Base-by-base conservation (phyloP, 2,329 filamentous ascomycete species). In the Fusarium foetens region DNA sequence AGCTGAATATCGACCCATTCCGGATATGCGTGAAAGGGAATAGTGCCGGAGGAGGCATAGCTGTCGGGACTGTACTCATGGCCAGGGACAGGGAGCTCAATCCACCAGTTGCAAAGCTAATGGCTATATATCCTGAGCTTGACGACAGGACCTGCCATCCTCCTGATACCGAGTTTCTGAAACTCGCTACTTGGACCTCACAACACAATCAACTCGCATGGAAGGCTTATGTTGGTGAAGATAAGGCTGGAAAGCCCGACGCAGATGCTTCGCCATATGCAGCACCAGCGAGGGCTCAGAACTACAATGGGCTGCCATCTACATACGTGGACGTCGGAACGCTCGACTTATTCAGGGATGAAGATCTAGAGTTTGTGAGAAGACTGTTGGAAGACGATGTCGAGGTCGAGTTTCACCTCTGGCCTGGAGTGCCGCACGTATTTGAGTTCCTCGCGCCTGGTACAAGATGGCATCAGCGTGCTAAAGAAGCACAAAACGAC, bases 361-460 rank as follows among this genome's bases (percentile, higher is more conserved):
- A 76, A 46, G 33, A 46, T 8, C 16, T 76, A 12, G 68, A 66
- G 13, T 74, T 71, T 62, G 75, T 66, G 3, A 70, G 33, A n/a
- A 63, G 75, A 9, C 33, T 76, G 17, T 45, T 76, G 36, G 58
- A 41, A 23, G 73, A 71, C 19, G 39, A 76, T 7, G 66, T 75
- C 2, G 68, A 75, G n/a, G 66, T 75, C 8, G 75, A 76, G 57
- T 65, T 76, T 43, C 75, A 76, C 23, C 35, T 76, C 9, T 74
- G 64, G 62, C 75, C 75, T 6, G 69, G 73, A 7, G 63, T 76
- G 11, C 71, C 75, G 3, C 75, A 76, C 46, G 69, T 54, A 4
- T 76, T 76, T 58, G 74, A 75, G 45, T 48, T 54, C 10, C 25
- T 71, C 12, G 72, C 66, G 1, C 43, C 52, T 2, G 72, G 63